Evolutionary conservation across 306 rosid species (phyloP).

Genomic region (Medicago arabica): DNA sequence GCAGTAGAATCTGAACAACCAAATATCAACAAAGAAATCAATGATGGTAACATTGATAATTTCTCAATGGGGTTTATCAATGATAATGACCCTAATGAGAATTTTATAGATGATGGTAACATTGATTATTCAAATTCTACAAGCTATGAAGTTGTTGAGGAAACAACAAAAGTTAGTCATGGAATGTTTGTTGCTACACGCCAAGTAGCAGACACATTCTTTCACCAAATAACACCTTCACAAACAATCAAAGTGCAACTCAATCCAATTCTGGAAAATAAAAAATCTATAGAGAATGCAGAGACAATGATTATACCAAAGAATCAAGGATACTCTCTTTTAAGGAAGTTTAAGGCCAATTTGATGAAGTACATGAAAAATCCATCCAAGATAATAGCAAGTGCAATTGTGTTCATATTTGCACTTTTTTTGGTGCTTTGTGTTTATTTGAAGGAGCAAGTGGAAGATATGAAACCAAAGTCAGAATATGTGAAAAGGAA

Average conservation of each 20-base stretch:
- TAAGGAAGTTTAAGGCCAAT: slow-evolving; percentile 38
- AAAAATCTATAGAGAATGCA: slow-evolving; percentile 39
- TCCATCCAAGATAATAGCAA: slow-evolving; percentile 53
- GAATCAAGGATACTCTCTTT: slow-evolving; percentile 36
- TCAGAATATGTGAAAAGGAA: slow-evolving; percentile 27
- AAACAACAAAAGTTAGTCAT: slow-evolving; percentile 71
- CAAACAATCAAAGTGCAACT: slow-evolving; percentile 79
- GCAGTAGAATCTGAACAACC: slow-evolving; percentile 49
- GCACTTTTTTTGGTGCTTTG: slow-evolving; percentile 56
- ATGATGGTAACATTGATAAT: slow-evolving; percentile 54
- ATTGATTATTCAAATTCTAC: slow-evolving; percentile 68
- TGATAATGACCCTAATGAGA: slow-evolving; percentile 49
- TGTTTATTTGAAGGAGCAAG: slow-evolving; percentile 46
- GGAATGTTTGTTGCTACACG: slow-evolving; percentile 83
- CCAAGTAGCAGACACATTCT: slow-evolving; percentile 83
- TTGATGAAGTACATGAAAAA: slow-evolving; percentile 43
- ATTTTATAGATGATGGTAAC: slow-evolving; percentile 59
- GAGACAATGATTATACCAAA: slow-evolving; percentile 26
- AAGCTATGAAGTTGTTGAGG: slow-evolving; percentile 81
- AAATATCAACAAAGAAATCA: slow-evolving; percentile 50
- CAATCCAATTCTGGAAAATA: slow-evolving; percentile 52
- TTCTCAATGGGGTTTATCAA: slow-evolving; percentile 77
- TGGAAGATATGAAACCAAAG: slow-evolving; percentile 37
- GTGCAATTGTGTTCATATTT: slow-evolving; percentile 47
- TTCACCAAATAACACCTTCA: slow-evolving; percentile 86